Base-by-base conservation (phyloP, 768 basidiomycete species). In the Phaffia tasmanica region DNA sequence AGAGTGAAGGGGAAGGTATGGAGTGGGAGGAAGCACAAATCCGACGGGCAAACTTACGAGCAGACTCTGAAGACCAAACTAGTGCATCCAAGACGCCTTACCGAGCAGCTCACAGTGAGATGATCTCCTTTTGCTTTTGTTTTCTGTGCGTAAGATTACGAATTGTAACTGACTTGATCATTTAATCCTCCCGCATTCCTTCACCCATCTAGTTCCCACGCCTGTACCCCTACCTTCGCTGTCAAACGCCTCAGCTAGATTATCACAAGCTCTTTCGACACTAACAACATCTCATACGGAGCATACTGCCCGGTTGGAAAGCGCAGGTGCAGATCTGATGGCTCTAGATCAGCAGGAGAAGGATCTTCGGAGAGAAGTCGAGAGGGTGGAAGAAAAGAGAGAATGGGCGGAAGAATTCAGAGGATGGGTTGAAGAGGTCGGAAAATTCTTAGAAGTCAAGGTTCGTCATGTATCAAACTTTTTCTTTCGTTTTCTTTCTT, bases 1-100 rank as follows among this genome's bases (percentile, higher is more conserved):
- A 75, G 29, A 78, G 77, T 53, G 76, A 76, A 48, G 77, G 76
- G 63, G 76, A 76, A 60, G 83, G 86, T 0, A 79, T 81, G 14
- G 86, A 90, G 76, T 92, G 89, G 89, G 88, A 90, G 72, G 82
- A 83, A 68, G 87, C 86, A 64, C 89, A 92, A 71, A 78, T 89
- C 30, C 84, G 87, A 29, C 81, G 89, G 64, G 87, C 86, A 11
- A 88, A 85, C 2, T 81, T 83, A 69, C 75, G 80, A 60, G 63
- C 63, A 30, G 69, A 72, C 54, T 70, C 71, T 27, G 62, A 65
- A 35, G 57, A 69, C 68, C n/a, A 49, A 67, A 15, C 60, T 57
- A 51, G 64, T 62, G 16, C 2, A 49, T 48, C 71, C 27, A 86
- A 86, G 70, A 79, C 81, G 58, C 77, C 81, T 1, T 91, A 92